Percentiles rank a stretch among this genome's conserved stretches.
phyloP scores from a whole-genome alignment of 768 basidiomycete species.

The Amanita exitialis region DNA sequence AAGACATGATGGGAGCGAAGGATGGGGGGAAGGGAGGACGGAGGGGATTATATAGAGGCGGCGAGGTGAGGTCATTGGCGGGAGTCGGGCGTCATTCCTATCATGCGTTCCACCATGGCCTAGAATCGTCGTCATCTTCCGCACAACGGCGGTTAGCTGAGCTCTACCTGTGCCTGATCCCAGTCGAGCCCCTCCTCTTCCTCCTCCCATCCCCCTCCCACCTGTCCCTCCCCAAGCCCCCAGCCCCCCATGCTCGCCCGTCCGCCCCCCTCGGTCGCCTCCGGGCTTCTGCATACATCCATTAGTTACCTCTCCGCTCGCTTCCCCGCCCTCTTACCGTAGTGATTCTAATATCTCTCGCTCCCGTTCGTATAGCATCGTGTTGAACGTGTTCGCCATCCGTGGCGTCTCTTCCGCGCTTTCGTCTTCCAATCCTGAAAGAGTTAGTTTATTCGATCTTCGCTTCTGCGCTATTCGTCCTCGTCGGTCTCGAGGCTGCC shows the following conservation, averaged over 20 bases:
- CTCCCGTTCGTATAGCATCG: constrained; percentile 34
- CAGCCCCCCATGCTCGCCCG: constrained; percentile 55
- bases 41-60: not conserved
- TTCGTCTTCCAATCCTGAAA: constrained; percentile 29
- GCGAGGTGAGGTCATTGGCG: not conserved
- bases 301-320: constrained; percentile 2
- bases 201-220: constrained; percentile 43
- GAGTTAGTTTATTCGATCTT: constrained; percentile 20
- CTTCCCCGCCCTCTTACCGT: constrained; percentile 20
- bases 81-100: constrained; percentile 31
- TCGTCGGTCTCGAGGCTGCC: constrained; percentile 66
- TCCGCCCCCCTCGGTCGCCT: constrained; percentile 25
- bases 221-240: constrained; percentile 58
- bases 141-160: not conserved
- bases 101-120: constrained; percentile 51
- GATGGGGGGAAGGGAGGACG: not conserved
- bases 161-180: constrained; percentile 59
- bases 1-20: not conserved
- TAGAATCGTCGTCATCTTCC: constrained; percentile 11
- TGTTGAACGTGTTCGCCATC: constrained; percentile 22
- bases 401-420: constrained; percentile 42
- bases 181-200: constrained; percentile 57
- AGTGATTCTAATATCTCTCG: constrained; percentile 48
- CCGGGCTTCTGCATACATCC: constrained; percentile 37
- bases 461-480: constrained; percentile 61